Evolutionary conservation across 1,284 basidiomycete genomes (phyloP), one percentile per base, ranked within the genome.

Genomic region (Fomitopsis palustris): DNA sequence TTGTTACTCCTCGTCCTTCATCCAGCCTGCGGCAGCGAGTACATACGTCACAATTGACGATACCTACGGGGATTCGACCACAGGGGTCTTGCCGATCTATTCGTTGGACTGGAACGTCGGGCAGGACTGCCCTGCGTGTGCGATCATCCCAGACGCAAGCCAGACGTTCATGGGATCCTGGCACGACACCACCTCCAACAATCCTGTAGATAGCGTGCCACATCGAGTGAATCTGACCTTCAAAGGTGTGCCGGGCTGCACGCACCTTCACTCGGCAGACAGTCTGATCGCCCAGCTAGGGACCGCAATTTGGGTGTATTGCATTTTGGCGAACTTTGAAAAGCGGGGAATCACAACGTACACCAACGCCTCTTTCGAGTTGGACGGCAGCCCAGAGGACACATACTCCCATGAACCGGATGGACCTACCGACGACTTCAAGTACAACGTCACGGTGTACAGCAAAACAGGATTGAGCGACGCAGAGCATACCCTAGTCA

Each of bases 221-320:
- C 49, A 52, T 31, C 5, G 19, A 16, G 49, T 52, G 6, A 35
- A 9, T 14, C 14, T 52, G 49, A 52, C 31, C 49, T 52, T 52
- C 25, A 14, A 21, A 9, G 49, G 49, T 52, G 14, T 51, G 47
- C 33, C 21, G 14, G 29, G 3, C n/a, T 33, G 6, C 19, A 43
- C 8, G 42, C 19, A 9, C 8, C 47, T 51, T n/a, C 10, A 2
- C 12, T 14, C 21, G 35, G n/a, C 7, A n/a, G 21, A 19, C 25
- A 27, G n/a, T 42, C 23, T 12, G 6, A 10, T 3, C 37, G 38
- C 10, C 7, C 1, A 4, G 1, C 3, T 19, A 55, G 54, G 54
- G 4, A 55, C 54, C 23, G 54, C 54, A 10, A 45, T 55, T n/a
- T 55, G 41, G 54, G 54, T 55, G 4, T 45, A 55, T 21, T 55